A percentile compares a stretch with the other conserved stretches of the same genome.
phyloP scores from a whole-genome alignment of 108 stramenopile genomes.

The Cyclostephanos invisitatus region DNA sequence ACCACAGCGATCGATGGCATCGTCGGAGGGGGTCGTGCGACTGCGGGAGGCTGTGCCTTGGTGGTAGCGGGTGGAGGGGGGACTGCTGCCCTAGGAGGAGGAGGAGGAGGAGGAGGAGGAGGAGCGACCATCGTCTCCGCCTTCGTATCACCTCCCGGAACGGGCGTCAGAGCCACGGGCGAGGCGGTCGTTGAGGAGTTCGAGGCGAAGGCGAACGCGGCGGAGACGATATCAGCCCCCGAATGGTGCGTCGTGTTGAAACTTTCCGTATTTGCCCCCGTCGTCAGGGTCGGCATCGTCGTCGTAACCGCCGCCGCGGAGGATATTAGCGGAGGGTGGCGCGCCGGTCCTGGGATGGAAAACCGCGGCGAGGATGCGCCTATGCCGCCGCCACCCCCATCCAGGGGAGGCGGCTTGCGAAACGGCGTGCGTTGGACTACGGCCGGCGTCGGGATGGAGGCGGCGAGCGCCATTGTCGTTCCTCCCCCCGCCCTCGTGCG shows the following conservation, averaged over 20 bases:
- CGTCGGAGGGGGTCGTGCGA: not conserved
- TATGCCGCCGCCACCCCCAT: not conserved
- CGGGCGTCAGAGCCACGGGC: not conserved
- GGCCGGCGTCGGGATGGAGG: not conserved
- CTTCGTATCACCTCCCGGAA: not conserved
- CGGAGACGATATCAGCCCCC: not conserved
- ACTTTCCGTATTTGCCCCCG: not conserved
- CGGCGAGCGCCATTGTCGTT: not conserved
- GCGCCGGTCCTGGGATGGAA: slow-evolving; percentile 4
- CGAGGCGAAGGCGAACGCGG: not conserved
- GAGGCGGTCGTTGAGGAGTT: not conserved
- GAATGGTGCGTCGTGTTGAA: not conserved
- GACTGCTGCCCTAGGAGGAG: not conserved
- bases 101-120: not conserved
- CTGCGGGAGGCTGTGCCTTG: not conserved
- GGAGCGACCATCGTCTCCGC: not conserved
- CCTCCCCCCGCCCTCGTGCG: not conserved
- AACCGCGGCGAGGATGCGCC: slow-evolving; percentile 12
- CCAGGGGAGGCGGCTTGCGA: slow-evolving; percentile 24
- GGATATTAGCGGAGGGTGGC: not conserved
- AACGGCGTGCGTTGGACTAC: slow-evolving; percentile 3
- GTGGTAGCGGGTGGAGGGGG: not conserved
- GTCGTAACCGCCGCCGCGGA: not conserved
- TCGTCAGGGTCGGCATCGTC: not conserved
- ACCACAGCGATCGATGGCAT: not conserved